Conservation (phyloP, 1,284 basidiomycete genomes). For the Puccinia coronata region DNA sequence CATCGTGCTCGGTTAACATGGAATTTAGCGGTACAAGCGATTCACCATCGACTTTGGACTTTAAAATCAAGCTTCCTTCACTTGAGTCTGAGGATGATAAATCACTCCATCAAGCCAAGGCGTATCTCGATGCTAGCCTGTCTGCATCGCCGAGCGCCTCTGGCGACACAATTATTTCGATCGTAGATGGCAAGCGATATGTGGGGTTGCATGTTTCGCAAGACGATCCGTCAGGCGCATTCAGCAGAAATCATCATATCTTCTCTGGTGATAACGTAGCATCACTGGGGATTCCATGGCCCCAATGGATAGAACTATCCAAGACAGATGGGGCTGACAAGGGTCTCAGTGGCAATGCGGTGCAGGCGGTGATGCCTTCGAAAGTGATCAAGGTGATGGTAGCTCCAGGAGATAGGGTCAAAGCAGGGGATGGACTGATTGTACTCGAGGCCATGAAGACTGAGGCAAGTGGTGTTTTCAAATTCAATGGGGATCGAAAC, state of each 20-base stretch:
- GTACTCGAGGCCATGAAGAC: conserved; percentile 96
- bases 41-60: background rate
- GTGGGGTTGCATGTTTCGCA: conserved; percentile 65
- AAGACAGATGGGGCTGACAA: conserved; percentile 32
- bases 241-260: conserved; percentile 71
- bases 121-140: conserved; percentile 38
- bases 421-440: conserved; percentile 75
- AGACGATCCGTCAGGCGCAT: conserved; percentile 64
- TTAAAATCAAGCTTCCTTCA: conserved; percentile 12
- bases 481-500: background rate
- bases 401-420: conserved; percentile 72
- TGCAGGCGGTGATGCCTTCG: conserved; percentile 77
- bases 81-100: background rate
- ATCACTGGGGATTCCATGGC: conserved; percentile 50
- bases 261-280: conserved; percentile 60
- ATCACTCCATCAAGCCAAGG: conserved; percentile 50
- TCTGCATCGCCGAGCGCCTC: conserved; percentile 59
- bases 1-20: conserved; percentile 5
- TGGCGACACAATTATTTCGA: conserved; percentile 63
- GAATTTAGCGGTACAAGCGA: background rate
- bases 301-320: conserved; percentile 49
- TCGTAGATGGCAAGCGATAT: conserved; percentile 69
- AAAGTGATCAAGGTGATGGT: conserved; percentile 82
- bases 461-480: conserved; percentile 57
- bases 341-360: conserved; percentile 58